Base-by-base conservation (phyloP, 345 rosid genomes). In the Brassica carinata region DNA sequence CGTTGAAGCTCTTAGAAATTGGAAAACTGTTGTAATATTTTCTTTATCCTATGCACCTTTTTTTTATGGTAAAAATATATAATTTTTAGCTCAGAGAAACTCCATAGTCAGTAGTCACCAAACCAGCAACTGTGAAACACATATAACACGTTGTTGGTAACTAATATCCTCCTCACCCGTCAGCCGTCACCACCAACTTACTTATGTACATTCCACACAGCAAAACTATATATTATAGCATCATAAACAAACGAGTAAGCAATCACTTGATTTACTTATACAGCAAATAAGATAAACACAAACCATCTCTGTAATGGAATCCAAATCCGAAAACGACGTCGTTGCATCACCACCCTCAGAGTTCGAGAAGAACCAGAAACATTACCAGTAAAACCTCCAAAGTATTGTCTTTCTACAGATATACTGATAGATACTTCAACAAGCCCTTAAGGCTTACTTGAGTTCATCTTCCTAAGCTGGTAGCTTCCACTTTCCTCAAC, bases 101-200 rank as follows among this genome's bases (percentile, higher is more conserved):
- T 5, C 1, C n/a, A 51, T 10, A 51, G 72, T 72, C 62, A 79
- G 34, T 10, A 51, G 72, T 72, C 62, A 79, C 82, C 82, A 79
- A 79, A 79, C 82, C 73, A 66, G 29, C 67, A 65, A 72, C 61
- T 38, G 73, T 40, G 58, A 66, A 57, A 27, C 82, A 72, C 77
- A 67, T 23, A 59, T 58, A 66, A 73, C 45, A 79, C 82, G 78
- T 79, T 77, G 40, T 31, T 40, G 53, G 51, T 61, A 72, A 73
- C 6, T 18, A 40, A 7, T 2, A 72, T 31, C 31, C 15, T 58
- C 64, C 55, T 36, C 59, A 64, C 59, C 77, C 58, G 34, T 72
- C 67, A 34, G 72, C 77, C 58, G 27, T 72, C 67, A 34, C 77
- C 73, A 79, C 78, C 82, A 79, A 79, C 78, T 36, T 79, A 58